Evolutionary conservation across 2,329 filamentous ascomycete species (phyloP), one percentile per base, ranked within the genome.

Genomic region (Pseudogymnoascus sp.): DNA sequence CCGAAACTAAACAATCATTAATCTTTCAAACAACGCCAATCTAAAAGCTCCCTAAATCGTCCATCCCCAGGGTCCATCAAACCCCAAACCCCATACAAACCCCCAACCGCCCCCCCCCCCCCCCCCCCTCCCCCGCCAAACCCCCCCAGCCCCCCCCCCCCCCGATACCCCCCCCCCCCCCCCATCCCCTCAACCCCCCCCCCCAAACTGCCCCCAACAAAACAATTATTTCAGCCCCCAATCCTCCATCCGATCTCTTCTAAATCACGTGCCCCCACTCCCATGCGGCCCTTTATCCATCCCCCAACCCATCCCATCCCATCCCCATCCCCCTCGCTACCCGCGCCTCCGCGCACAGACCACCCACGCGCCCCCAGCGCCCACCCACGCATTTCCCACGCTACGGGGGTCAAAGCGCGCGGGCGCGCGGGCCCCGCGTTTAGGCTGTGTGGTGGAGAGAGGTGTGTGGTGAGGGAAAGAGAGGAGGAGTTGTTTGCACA

Each of bases 371-470:
- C 23, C 3, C 23, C 13, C n/a, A n/a, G n/a, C n/a, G n/a, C n/a
- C n/a, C n/a, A n/a, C n/a, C n/a, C n/a, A n/a, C n/a, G n/a, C n/a
- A n/a, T n/a, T 15, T 26, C 13, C 44, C 44, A 50, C 23, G 44
- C 44, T 50, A 50, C 44, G 44, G 44, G 44, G 21, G 44, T 50
- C 44, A 50, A 50, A 50, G 44, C 44, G 44, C 44, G 44, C 44
- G 44, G 44, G 44, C 44, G 44, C 44, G 44, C 44, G 44, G 44
- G 28, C 44, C 44, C 44, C 44, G 44, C 44, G 44, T 50, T 50
- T 50, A 50, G 44, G 44, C 44, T 50, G 23, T 50, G 40, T 26
- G n/a, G 36, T 17, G 21, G 13, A 8, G 23, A 50, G 44, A 28
- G 26, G n/a, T n/a, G n/a, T n/a, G n/a, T n/a, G n/a, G n/a, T n/a